A percentile compares a stretch with the other conserved stretches of the same genome.
These are phyloP conservation scores for Juncus inflexus DNA, from an alignment of 176 grass and related monocot species.

Conservation along the genomic window DNA sequence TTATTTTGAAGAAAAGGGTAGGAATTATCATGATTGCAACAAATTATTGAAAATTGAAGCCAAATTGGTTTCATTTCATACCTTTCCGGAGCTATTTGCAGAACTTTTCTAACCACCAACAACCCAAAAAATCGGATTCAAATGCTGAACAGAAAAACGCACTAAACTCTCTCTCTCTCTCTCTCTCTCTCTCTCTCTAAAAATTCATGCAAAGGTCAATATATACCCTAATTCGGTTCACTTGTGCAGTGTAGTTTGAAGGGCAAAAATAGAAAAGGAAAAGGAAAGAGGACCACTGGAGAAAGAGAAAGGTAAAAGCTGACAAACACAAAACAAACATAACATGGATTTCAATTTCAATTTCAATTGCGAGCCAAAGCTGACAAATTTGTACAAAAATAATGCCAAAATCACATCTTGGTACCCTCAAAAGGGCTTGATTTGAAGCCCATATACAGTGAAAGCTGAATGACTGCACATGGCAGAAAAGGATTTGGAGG, in stretches of 20 bases:
- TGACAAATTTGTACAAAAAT: slow-evolving; percentile 61
- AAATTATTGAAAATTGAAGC: slow-evolving; percentile 17
- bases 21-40: slow-evolving; percentile 6
- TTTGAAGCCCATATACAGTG: slow-evolving; percentile 25
- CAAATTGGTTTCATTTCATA: slow-evolving; percentile 18
- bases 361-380: slow-evolving; percentile 44
- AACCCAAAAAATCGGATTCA: slow-evolving; percentile 14
- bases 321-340: slow-evolving; percentile 31
- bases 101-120: slow-evolving; percentile 14
- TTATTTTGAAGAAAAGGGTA: background rate
- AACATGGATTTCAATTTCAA: slow-evolving; percentile 33
- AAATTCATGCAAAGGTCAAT: slow-evolving; percentile 5
- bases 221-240: slow-evolving; percentile 9
- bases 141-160: slow-evolving; percentile 8
- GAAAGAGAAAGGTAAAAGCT: slow-evolving; percentile 43
- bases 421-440: slow-evolving; percentile 32
- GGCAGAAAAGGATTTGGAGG: slow-evolving; percentile 3
- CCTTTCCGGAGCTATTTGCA: slow-evolving; percentile 16
- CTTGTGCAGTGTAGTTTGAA: background rate
- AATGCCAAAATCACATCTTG: slow-evolving; percentile 60
- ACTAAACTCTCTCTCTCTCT: slow-evolving; percentile 11
- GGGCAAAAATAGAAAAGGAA: background rate
- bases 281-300: slow-evolving; percentile 46
- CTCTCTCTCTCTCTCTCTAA: slow-evolving; percentile 15
- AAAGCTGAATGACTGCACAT: slow-evolving; percentile 34